Evolutionary conservation across 116 monocot species (phyloP).

Genomic region (Iris pallida): DNA sequence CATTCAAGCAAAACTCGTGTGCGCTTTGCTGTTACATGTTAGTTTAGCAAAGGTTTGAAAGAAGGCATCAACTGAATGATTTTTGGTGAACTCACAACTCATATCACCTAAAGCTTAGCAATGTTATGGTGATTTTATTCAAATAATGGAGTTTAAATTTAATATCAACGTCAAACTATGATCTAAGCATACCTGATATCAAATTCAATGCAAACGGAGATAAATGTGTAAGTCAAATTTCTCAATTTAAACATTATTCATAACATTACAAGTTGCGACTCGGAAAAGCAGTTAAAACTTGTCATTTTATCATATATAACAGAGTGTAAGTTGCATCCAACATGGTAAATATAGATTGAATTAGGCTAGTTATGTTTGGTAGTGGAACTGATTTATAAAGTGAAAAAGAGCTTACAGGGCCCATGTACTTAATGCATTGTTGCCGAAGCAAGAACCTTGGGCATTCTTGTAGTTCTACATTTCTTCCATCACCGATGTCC

Average conservation of each 20-base stretch:
- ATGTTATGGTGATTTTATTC: neutral
- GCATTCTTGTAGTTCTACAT: constrained; percentile 61
- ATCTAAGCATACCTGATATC: neutral
- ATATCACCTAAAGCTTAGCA: neutral
- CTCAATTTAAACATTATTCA: neutral
- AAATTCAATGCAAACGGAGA: neutral
- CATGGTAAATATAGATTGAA: neutral
- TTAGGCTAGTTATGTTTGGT: neutral
- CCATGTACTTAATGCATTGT: constrained; percentile 80
- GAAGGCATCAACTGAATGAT: too few species aligned
- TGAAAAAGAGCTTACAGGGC: constrained; percentile 59
- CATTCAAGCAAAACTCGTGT: too few species aligned
- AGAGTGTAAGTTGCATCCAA: neutral
- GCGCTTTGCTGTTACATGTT: too few species aligned
- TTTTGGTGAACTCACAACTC: too few species aligned
- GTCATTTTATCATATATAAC: neutral
- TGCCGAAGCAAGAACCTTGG: constrained; percentile 56
- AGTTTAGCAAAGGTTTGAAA: too few species aligned
- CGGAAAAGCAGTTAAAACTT: neutral
- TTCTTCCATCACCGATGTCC: constrained; percentile 77
- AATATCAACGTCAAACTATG: too few species aligned
- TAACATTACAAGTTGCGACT: neutral
- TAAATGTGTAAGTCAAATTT: neutral
- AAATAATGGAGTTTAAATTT: too few species aligned
- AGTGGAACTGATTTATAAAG: neutral